Base-by-base conservation (phyloP, 2,329 filamentous ascomycete genomes). In the Alternaria incomplexa region DNA sequence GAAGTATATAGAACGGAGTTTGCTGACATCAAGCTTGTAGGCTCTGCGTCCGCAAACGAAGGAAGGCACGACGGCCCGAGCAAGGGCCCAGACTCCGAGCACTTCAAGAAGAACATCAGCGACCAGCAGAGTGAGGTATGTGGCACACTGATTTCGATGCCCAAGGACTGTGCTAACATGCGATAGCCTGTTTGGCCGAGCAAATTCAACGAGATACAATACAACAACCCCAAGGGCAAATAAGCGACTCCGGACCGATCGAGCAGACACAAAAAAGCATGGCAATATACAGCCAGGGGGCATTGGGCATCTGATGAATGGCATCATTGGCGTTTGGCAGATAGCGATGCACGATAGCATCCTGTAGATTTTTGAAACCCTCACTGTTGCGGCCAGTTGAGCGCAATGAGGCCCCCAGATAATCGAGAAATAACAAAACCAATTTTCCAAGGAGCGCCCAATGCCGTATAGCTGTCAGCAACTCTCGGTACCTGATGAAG, bases 151-250 rank as follows among this genome's bases (percentile, higher is more conserved):
- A 3, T 13, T 23, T 6, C 23, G n/a, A 36, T 36, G n/a, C 44
- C 25, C 10, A 44, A 10, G 0, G 30, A 10, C 28, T 28, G 22
- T 47, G 11, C 58, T 61, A 50, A 61, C 12, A 8, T 12, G 5
- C 15, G n/a, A 11, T 23, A 74, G 71, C 57, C 61, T 46, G 69
- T 77, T 22, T 75, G 66, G 64, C 73, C 73, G 1, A 55, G 51
- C 15, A 77, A 77, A 62, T 78, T 78, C 57, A 73, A 79, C 66
- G 71, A 79, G 65, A 62, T 69, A 47, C 74, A 77, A 46, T 68
- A 68, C 62, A 69, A 72, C 60, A 75, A 78, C 52, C 68, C 72
- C 52, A 78, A 78, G 69, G 73, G 75, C 60, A 79, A 79, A 77
- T 78, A 67, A 66, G 25, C 59, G 6, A 15, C 30, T 23, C 13